These are phyloP conservation scores for Auricularia sp. DNA, from an alignment of 768 basidiomycete species.

Conservation along the genomic window DNA sequence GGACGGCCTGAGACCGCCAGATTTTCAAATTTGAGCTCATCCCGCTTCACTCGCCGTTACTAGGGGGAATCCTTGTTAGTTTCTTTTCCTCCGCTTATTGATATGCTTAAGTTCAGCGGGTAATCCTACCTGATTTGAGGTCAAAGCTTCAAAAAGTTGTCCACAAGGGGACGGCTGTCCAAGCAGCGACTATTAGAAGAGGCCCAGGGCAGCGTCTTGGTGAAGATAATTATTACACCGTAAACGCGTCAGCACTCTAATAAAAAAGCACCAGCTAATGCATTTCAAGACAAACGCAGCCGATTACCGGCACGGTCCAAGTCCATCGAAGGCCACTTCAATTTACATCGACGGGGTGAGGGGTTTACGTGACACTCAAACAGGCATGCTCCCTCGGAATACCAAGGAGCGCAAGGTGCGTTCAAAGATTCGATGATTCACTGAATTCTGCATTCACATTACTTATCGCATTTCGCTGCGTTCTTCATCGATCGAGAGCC, in stretches of 20 bases:
- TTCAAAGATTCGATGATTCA: conserved; percentile 81
- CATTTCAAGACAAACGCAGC: conserved; percentile 40
- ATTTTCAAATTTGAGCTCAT: conserved; percentile 80
- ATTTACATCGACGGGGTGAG: conserved; percentile 29
- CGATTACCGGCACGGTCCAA: conserved; percentile 16
- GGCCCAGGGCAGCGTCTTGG: conserved; percentile 26
- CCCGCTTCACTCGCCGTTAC: conserved; percentile 82
- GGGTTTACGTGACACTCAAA: conserved; percentile 61
- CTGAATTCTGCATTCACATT: conserved; percentile 77
- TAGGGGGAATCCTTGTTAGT: conserved; percentile 85
- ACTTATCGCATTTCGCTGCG: conserved; percentile 57
- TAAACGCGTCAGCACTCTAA: conserved; percentile 17
- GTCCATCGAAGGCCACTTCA: conserved; percentile 10
- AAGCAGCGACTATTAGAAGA: conserved; percentile 20
- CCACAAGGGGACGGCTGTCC: conserved; percentile 14
- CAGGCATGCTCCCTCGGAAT: conserved; percentile 66
- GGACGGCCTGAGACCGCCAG: conserved; percentile 51
- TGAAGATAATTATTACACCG: conserved; percentile 47
- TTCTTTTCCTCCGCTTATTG: conserved; percentile 88
- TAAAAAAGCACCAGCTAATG: conserved; percentile 32
- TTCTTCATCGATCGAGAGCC: conserved; percentile 76
- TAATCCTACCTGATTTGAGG: conserved; percentile 78
- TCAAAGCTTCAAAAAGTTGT: conserved; percentile 28
- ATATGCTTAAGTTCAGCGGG: conserved; percentile 85
- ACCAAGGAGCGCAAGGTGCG: conserved; percentile 69